Evolutionary conservation across 768 basidiomycete species (phyloP).

Genomic region (Agrocybe chaxingu): DNA sequence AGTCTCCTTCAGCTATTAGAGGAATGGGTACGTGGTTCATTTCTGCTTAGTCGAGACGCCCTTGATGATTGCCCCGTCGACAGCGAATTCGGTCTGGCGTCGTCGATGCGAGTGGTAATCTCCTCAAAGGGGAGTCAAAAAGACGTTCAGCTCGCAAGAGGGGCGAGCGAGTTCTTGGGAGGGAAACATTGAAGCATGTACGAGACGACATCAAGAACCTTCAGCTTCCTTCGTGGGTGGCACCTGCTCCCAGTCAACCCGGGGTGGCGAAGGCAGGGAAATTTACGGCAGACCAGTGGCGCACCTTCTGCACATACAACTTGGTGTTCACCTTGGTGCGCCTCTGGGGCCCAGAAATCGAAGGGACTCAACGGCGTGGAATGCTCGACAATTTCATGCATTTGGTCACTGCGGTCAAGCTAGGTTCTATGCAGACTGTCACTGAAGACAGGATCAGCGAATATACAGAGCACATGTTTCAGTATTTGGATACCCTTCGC

Average conservation of each 20-base stretch:
- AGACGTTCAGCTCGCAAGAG: not conserved
- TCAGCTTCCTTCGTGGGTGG: conserved; percentile 17
- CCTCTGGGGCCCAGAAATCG: conserved; percentile 20
- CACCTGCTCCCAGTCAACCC: conserved; percentile 10
- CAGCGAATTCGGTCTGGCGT: no score
- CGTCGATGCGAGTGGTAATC: not conserved
- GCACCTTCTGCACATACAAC: conserved; percentile 20
- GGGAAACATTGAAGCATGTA: conserved; percentile 5
- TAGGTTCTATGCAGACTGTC: conserved; percentile 21
- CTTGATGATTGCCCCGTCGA: no score
- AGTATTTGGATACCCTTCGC: conserved; percentile 27
- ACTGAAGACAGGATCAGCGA: conserved; percentile 15
- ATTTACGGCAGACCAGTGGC: conserved; percentile 31
- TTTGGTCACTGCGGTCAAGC: conserved; percentile 23
- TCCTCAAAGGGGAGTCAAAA: not conserved
- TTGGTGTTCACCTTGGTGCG: conserved; percentile 24
- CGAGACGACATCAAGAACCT: conserved; percentile 13
- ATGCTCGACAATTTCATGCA: conserved; percentile 25
- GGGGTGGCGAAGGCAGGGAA: conserved; percentile 19
- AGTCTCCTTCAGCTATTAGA: no score
- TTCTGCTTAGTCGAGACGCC: no score
- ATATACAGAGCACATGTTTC: conserved; percentile 24
- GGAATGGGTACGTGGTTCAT: no score
- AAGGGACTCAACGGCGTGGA: not conserved
- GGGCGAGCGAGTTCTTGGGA: not conserved